Base-by-base conservation (phyloP, 2,329 filamentous ascomycete species). In the Aspergillus hortae region DNA sequence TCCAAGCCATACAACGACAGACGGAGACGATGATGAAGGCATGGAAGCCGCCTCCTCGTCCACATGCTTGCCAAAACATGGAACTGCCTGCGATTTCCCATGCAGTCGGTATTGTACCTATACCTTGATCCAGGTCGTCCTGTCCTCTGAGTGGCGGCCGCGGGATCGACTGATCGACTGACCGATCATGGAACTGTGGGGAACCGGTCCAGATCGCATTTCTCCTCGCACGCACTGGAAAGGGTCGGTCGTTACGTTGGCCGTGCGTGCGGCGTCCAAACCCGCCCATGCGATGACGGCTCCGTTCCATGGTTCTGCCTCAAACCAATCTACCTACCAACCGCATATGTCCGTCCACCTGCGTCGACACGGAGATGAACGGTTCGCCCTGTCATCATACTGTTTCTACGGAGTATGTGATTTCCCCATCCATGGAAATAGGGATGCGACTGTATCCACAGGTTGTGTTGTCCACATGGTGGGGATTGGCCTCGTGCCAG, bases 11-110 rank as follows among this genome's bases (percentile, higher is more conserved):
- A 7, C 35, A 17, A 11, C 35, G 12, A 35, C 33, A 35, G 33
- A 12, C 33, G 11, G 33, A 12, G 33, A 12, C 33, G 27, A 30
- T 30, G 27, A 30, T 30, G 27, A 11, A 36, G 35, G 35, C 35
- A 38, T 38, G 35, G 35, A 38, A 38, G 14, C 35, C 12, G 23
- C 23, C 23, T 23, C 27, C 27, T 35, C 17, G 36, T 48, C 19
- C 33, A 12, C 27, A 21, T 27, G 19, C 43, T 33, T 21, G 44
- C 27, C 51, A 51, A 56, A 54, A 54, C 54, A 50, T 50, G 38
- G 46, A 44, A 43, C 54, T 54, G 54, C 46, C 42, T 17, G 35
- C 35, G 15, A 30, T 30, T 30, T 19, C 19, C 27, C 27, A 30
- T 11, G 27, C 11, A 11, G 7, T 30, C 7, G 25, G 9, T 9